Evolutionary conservation across 257 asterid genomes (phyloP), one percentile per base, ranked within the genome.

Genomic region (Hygrophila difformis): DNA sequence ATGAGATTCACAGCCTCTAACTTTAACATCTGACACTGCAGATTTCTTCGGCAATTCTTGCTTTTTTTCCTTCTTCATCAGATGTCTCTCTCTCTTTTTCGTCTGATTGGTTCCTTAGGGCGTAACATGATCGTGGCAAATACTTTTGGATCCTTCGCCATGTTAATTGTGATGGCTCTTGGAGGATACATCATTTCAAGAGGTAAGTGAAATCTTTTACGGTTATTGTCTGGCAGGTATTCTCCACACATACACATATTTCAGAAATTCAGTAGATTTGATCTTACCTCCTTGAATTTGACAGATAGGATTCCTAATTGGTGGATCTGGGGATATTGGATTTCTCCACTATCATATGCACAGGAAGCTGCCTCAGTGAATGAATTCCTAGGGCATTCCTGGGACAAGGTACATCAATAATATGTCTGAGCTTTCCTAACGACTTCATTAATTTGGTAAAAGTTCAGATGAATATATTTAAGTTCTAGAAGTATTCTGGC

Each of bases 281-380:
- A 4, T 31, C 45, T 47, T 56, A 43, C 60, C 13, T 67, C 16
- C 39, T 26, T 51, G 18, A 48, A 17, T 50, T 53, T 59, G 56
- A 49, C 92, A 88, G 97, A 84, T 74, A 74, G 93, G 63, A 81
- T 88, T 40, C 94, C 95, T 42, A 62, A 61, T 13, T 88, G 97
- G 97, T 88, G 97, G 97, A 84, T 88, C 17, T 88, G 95, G 97
- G 97, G 95, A 33, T 74, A 49, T 64, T 88, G 97, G 97, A 50
- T 84, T 70, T 88, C 97, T 56, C 97, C 95, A 16, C 67, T 88
- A 39, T 74, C 76, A 87, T 88, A 88, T 75, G 94, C 93, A 57
- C 97, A 88, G 67, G 68, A 88, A 40, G 95, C 95, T 55, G 94
- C 72, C 59, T 70, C 87, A 43, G 95, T 84, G 65, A 88, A 88